Evolutionary conservation across 139 green algal species (phyloP).

Genomic region (Volvox reticuliferus): DNA sequence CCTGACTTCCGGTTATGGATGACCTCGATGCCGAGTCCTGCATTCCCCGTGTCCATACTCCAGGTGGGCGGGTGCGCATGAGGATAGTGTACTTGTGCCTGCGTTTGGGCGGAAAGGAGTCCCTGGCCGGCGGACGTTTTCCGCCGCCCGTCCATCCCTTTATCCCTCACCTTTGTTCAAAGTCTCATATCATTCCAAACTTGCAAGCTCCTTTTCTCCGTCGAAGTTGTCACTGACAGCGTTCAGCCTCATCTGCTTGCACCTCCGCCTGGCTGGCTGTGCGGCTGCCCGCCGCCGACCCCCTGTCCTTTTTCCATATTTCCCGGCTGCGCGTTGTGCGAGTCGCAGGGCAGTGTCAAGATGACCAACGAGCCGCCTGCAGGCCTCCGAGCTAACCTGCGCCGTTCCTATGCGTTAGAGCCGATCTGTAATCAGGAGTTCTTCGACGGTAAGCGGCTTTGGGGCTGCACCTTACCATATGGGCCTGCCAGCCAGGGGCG

Average conservation of each 20-base stretch:
- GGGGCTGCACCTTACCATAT: too few relatives aligned
- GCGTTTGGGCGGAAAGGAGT: neutral
- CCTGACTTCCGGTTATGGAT: conserved; percentile 84
- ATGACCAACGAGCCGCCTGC: conserved; percentile 87
- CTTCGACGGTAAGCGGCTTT: conserved; percentile 36
- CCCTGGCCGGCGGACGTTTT: neutral
- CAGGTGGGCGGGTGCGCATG: conserved; percentile 8
- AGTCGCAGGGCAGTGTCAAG: conserved; percentile 63
- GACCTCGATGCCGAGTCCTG: conserved; percentile 74
- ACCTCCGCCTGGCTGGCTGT: too few relatives aligned
- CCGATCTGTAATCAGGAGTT: conserved; percentile 49
- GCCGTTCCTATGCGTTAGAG: conserved; percentile 59
- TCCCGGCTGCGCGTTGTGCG: too few relatives aligned
- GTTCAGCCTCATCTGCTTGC: too few relatives aligned
- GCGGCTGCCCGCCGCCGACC: neutral
- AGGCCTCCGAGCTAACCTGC: conserved; percentile 78
- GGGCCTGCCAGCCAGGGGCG: too few relatives aligned
- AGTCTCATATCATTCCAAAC: too few relatives aligned
- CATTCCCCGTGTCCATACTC: conserved; percentile 79
- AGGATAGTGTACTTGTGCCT: too few relatives aligned
- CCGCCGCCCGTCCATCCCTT: neutral
- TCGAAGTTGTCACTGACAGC: too few relatives aligned
- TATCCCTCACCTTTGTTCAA: neutral
- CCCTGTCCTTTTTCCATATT: neutral
- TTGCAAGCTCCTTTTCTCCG: too few relatives aligned